phyloP scores from a whole-genome alignment of 1,284 basidiomycete species.

The Fomitiporia mediterranea region DNA sequence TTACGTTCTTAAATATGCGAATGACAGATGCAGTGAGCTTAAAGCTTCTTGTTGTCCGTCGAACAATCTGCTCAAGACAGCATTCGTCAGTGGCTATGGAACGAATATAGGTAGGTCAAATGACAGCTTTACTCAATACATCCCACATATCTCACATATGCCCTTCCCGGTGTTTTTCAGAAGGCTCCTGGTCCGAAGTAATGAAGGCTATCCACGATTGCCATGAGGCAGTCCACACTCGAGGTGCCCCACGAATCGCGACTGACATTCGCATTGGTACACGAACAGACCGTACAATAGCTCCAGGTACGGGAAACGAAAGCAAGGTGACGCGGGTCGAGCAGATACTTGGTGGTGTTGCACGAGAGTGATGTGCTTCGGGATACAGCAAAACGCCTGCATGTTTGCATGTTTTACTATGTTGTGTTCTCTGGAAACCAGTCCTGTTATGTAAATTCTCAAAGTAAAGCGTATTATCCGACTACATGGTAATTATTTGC shows the following conservation, averaged over 20 bases:
- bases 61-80: neutral
- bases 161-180: constrained; percentile 33
- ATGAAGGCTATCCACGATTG: constrained; percentile 80
- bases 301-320: constrained; percentile 67
- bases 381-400: too few species aligned
- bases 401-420: too few species aligned
- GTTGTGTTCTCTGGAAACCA: too few species aligned
- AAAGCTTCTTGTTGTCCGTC: neutral
- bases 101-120: constrained; percentile 72
- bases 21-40: constrained; percentile 70
- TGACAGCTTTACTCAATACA: neutral
- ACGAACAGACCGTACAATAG: constrained; percentile 65
- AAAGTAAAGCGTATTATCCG: too few species aligned
- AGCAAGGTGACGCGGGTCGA: constrained; percentile 76
- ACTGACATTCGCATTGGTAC: constrained; percentile 94
- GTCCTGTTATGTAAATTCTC: too few species aligned
- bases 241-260: constrained; percentile 67
- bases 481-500: too few species aligned
- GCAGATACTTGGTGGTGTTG: constrained; percentile 52
- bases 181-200: constrained; percentile 83
- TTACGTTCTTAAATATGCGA: constrained; percentile 11
- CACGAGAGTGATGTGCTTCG: constrained; percentile 22
- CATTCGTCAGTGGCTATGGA: constrained; percentile 68
- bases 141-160: constrained; percentile 4
- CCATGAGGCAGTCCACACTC: constrained; percentile 81